Evolutionary conservation across 2,329 filamentous ascomycete species (phyloP), one percentile per base, ranked within the genome.

Genomic region (Mollisiaceae sp.): DNA sequence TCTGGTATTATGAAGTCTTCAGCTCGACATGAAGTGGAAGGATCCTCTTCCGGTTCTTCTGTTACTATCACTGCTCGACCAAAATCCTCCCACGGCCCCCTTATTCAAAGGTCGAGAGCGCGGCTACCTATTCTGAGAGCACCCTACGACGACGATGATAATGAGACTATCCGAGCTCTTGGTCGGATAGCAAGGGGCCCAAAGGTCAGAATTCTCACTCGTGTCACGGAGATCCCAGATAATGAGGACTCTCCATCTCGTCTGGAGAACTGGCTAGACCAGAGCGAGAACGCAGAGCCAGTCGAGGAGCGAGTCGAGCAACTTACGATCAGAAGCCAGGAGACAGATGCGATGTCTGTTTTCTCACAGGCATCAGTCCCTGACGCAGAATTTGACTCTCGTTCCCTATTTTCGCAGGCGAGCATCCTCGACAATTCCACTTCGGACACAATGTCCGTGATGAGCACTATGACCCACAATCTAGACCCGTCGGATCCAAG

Each of bases 281-380:
- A 47, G n/a, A 47, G n/a, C 43, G 43, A 47, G n/a, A 47, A 4
- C 15, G 43, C 43, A 20, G 43, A 47, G 43, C 43, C 43, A 47
- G 43, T 47, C 15, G 15, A 47, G 15, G 43, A 47, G 27, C 27
- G 27, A 32, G 27, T 3, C 27, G 27, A 32, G 27, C 27, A 32
- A 32, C 27, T 32, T 32, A 32, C 27, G 43, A 20, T 18, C n/a
- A 47, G 8, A 8, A 47, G 15, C 8, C 43, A 20, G 12, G 43
- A 47, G 18, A 18, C n/a, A 18, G 43, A 47, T 18, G n/a, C 43
- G n/a, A 14, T 47, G 43, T 47, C 43, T 47, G 4, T 47, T 8
- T 47, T 47, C 14, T 47, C 43, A 20, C 43, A 22, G 8, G 43
- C 15, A 2, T n/a, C 27, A 3, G 27, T 6, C 27, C 27, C 43